These are phyloP conservation scores for Gardenia jasminoides DNA, from an alignment of 257 asterid species.

Conservation along the genomic window DNA sequence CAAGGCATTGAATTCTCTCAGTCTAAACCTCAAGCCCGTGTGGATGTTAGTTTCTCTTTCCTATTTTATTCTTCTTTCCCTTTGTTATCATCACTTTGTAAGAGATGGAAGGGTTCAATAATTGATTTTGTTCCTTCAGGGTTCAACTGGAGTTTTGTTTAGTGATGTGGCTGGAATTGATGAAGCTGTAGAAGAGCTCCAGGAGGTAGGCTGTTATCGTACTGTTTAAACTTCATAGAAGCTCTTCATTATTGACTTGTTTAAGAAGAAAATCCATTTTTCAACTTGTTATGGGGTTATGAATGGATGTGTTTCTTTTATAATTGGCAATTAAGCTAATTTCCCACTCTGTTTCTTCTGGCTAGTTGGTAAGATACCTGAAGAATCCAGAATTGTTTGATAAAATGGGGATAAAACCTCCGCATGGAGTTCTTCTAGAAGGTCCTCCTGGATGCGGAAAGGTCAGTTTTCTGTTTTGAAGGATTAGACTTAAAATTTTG, in stretches of 20 bases:
- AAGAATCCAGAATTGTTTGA: constrained; percentile 96
- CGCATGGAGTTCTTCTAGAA: constrained; percentile 98
- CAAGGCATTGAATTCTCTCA: constrained; percentile 98
- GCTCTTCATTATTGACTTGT: background rate
- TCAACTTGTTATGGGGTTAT: background rate
- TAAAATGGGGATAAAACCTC: constrained; percentile 96
- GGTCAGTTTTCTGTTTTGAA: constrained; percentile 49
- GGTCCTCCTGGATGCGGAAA: constrained; percentile 99
- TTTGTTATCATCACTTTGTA: background rate
- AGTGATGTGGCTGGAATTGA: constrained; percentile 97
- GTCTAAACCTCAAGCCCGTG: constrained; percentile 98
- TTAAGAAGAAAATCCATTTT: background rate
- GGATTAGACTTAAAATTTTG: background rate
- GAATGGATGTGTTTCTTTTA: background rate
- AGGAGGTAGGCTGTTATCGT: constrained; percentile 60
- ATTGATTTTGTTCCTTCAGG: constrained; percentile 48
- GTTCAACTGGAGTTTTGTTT: constrained; percentile 92
- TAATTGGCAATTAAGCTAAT: background rate
- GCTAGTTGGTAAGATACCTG: constrained; percentile 90
- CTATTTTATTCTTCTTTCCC: constrained; percentile 13
- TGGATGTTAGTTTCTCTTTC: constrained; percentile 69
- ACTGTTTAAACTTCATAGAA: background rate
- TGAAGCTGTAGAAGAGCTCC: constrained; percentile 98
- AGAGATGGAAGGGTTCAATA: constrained; percentile 15
- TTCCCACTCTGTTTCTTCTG: constrained; percentile 17